These are phyloP conservation scores for Wickerhamiella nectarea DNA, from an alignment of 805 yeast genomes.

Conservation along the genomic window DNA sequence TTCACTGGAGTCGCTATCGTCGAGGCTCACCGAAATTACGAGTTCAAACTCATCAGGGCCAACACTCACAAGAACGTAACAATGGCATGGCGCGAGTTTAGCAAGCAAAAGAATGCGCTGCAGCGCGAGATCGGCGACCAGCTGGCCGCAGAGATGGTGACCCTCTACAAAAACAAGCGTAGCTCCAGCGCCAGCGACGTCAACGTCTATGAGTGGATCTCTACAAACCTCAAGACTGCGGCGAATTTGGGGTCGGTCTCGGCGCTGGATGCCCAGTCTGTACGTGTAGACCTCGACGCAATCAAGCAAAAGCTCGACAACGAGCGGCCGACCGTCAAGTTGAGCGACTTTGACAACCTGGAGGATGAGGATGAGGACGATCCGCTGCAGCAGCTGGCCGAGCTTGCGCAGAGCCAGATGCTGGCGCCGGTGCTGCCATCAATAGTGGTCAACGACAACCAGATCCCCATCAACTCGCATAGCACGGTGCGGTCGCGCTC, in stretches of 20 bases:
- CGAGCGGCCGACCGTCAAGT: constrained; percentile 5
- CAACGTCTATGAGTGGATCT: constrained; percentile 18
- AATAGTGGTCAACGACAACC: neutral
- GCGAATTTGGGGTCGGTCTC: constrained; percentile 12
- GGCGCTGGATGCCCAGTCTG: constrained; percentile 16
- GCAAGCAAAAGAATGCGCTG: constrained; percentile 19
- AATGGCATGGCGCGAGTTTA: constrained; percentile 24
- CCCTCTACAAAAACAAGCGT: constrained; percentile 20
- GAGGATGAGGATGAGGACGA: constrained; percentile 7
- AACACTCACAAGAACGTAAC: constrained; percentile 18
- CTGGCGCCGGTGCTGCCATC: neutral
- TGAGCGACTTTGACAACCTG: constrained; percentile 2
- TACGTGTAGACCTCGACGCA: constrained; percentile 14
- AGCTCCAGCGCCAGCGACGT: constrained; percentile 11
- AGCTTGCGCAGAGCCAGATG: constrained; percentile 8
- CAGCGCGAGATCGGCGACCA: constrained; percentile 17
- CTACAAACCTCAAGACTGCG: constrained; percentile 21
- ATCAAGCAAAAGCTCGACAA: constrained; percentile 9
- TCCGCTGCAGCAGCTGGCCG: constrained; percentile 7
- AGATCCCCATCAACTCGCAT: constrained; percentile 5
- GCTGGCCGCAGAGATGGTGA: constrained; percentile 16
- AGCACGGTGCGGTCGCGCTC: constrained; percentile 6
- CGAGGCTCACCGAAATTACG: constrained; percentile 14
- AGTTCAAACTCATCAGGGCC: constrained; percentile 13
- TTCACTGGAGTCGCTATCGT: neutral